phyloP scores from a whole-genome alignment of 225 moss, liverwort and hornwort genomes.

The Climacium dendroides region DNA sequence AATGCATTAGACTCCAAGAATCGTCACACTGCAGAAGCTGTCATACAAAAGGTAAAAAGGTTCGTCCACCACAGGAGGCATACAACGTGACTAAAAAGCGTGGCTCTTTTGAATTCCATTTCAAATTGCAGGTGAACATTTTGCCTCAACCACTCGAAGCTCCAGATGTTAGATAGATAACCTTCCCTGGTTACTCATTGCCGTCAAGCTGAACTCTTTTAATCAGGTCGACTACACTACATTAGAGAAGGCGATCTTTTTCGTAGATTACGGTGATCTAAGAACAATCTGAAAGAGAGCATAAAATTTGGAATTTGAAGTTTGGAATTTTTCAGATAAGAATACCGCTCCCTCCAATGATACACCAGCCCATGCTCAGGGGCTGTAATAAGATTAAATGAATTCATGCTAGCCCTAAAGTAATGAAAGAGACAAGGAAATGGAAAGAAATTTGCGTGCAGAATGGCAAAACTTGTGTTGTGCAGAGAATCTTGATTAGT shows the following conservation, averaged over 20 bases:
- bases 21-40: neutral
- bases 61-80: neutral
- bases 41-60: neutral
- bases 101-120: neutral
- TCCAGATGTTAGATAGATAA: neutral
- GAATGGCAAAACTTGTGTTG: constrained; percentile 3
- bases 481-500: neutral
- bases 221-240: neutral
- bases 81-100: neutral
- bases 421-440: neutral
- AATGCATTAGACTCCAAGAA: neutral
- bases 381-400: neutral
- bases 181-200: neutral
- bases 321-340: neutral
- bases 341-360: neutral
- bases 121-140: neutral
- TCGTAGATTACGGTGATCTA: neutral
- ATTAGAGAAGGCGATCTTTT: neutral
- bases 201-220: neutral
- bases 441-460: neutral
- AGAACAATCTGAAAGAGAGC: neutral
- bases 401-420: neutral
- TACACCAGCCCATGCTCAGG: neutral
- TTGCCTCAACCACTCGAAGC: neutral
- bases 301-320: neutral